These are phyloP conservation scores for Acanthamoeba castellanii DNA, from an alignment of 208 protist genomes.

Conservation along the genomic window DNA sequence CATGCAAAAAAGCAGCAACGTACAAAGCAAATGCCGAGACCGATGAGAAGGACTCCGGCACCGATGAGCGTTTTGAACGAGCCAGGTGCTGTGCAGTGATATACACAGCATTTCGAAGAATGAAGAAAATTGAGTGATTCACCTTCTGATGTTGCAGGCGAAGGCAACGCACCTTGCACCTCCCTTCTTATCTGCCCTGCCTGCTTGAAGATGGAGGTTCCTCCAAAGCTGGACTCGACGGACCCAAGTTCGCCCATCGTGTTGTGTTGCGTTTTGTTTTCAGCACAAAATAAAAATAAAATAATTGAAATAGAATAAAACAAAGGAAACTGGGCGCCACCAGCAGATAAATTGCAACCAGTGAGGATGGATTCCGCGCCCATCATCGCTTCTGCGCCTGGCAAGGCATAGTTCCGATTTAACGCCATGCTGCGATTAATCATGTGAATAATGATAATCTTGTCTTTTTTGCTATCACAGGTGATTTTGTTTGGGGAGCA, in stretches of 20 bases:
- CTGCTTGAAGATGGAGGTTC: constrained; percentile 61
- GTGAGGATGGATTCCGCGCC: background rate
- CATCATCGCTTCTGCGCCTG: constrained; percentile 23
- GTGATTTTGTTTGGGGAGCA: constrained; percentile 90
- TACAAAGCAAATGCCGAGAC: constrained; percentile 56
- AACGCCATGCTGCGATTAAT: background rate
- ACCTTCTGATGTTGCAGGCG: too few relatives aligned
- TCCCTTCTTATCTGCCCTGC: background rate
- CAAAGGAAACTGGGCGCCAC: background rate
- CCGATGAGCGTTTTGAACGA: constrained; percentile 4
- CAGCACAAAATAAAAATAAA: background rate
- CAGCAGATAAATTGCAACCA: background rate
- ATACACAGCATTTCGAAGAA: background rate
- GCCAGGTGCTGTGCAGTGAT: background rate
- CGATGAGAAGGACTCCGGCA: constrained; percentile 29
- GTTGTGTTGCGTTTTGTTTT: background rate
- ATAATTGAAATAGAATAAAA: background rate
- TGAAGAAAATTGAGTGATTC: background rate
- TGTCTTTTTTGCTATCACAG: constrained; percentile 63
- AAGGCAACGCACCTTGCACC: background rate
- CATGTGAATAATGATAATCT: background rate
- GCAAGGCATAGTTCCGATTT: background rate
- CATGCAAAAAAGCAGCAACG: background rate
- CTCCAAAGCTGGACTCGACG: constrained; percentile 25
- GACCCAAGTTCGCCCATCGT: background rate